Base-by-base conservation (phyloP, 1,139 yeast species). In the Yamadazyma aaseri region DNA sequence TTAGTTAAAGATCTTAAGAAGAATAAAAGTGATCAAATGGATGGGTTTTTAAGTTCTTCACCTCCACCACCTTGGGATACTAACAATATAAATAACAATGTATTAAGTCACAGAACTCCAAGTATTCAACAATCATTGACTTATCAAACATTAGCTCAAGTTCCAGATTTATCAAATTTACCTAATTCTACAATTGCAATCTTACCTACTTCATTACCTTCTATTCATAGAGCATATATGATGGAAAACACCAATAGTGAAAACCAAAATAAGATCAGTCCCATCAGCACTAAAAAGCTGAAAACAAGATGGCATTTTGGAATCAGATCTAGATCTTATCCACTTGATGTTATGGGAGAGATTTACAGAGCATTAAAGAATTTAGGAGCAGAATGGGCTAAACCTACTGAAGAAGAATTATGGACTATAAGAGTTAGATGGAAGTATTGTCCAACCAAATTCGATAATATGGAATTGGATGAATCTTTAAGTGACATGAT, bases 281-380 rank as follows among this genome's bases (percentile, higher is more conserved):
- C 96, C 1, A 76, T 84, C 15, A 73, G 86, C 8, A 73, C 84
- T 26, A 89, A 89, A 56, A 87, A 86, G 56, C 85, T 92, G 47
- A 92, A 87, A 59, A 87, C 96, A 7, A 80, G 96, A 61, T 92
- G 99, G 99, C 98, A 92, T 67, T 94, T 94, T 56, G 99, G 99
- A 41, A 92, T 92, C 41, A 73, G 99, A 53, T 87, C 97, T 7
- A 75, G 97, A 51, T 87, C 97, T 1, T 92, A 92, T 55, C 98
- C 99, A 23, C 70, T 92, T 46, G 99, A 92, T 58, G 98, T 92
- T 6, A 92, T 92, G 98, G 97, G 97, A 18, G 99, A 94, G 56
- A 90, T 92, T 26, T 92, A 94, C 60, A 73, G 97, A 29, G 98
- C 98, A 0, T 71, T 92, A 51, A 86, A 86, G 61, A 87, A 86